These are phyloP conservation scores for Xylaria sp. DNA, from an alignment of 2,329 filamentous ascomycete species.

Conservation along the genomic window DNA sequence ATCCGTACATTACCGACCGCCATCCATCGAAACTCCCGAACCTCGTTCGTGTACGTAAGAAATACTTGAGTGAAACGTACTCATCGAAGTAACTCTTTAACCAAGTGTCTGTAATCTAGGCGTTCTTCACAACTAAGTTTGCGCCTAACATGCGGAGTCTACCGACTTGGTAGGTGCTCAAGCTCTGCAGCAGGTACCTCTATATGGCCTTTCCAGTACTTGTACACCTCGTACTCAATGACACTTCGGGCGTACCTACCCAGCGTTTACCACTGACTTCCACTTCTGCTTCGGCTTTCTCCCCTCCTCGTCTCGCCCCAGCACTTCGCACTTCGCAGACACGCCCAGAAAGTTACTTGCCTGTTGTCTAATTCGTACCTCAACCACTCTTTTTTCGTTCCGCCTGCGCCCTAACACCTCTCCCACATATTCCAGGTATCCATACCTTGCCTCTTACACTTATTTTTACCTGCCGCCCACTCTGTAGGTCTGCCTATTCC, in stretches of 20 bases:
- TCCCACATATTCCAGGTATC: constrained; percentile 4
- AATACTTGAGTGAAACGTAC: too few species aligned
- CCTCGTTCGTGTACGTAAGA: too few species aligned
- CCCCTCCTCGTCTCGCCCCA: background rate
- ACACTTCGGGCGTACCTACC: background rate
- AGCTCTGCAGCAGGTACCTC: background rate
- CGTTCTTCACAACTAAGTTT: too few species aligned
- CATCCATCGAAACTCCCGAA: too few species aligned
- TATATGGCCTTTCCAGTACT: background rate
- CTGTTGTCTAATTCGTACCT: background rate
- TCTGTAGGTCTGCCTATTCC: background rate
- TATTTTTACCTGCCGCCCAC: too few species aligned
- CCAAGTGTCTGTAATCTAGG: too few species aligned
- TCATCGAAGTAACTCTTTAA: too few species aligned
- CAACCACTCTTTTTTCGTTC: background rate
- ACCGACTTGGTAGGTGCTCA: too few species aligned
- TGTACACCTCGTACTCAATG: background rate
- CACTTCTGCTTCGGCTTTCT: background rate
- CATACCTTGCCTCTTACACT: too few species aligned
- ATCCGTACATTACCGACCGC: too few species aligned
- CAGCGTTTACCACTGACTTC: background rate
- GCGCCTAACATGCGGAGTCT: too few species aligned
- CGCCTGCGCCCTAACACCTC: constrained; percentile 9
- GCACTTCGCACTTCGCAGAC: too few species aligned
- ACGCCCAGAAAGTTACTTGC: background rate